Percentiles rank a stretch among this genome's conserved stretches.
Evolutionary conservation across 208 protist species (phyloP).

Genomic region (Trypanosoma conorhini): DNA sequence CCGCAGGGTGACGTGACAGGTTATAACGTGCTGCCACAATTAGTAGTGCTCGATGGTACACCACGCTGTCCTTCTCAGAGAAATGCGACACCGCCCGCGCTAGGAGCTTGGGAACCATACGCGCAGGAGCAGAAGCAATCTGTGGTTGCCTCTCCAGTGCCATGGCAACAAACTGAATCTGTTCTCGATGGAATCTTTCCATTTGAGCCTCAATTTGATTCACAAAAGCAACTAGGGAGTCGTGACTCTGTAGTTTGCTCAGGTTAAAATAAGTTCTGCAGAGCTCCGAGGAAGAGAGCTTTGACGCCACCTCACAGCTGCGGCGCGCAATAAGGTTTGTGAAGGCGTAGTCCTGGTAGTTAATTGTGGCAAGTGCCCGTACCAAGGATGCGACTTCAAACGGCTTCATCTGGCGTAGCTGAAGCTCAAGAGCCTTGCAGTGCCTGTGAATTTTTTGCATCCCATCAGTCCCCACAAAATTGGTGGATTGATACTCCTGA

Average conservation of each 20-base stretch:
- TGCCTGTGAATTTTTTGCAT: slow-evolving; percentile 39
- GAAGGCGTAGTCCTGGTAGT: slow-evolving; percentile 76
- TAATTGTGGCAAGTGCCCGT: slow-evolving; percentile 49
- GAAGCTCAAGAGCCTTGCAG: slow-evolving; percentile 45
- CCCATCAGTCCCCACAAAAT: slow-evolving; percentile 31
- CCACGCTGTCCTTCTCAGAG: slow-evolving; percentile 29
- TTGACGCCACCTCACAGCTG: slow-evolving; percentile 68
- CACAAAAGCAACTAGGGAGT: slow-evolving; percentile 77
- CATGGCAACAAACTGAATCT: slow-evolving; percentile 57
- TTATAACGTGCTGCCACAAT: slow-evolving; percentile 66
- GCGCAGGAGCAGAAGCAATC: slow-evolving; percentile 53
- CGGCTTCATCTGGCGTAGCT: slow-evolving; percentile 55
- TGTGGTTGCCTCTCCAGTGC: slow-evolving; percentile 67
- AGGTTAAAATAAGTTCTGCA: slow-evolving; percentile 80
- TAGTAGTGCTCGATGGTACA: slow-evolving; percentile 71
- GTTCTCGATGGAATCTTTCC: slow-evolving; percentile 39
- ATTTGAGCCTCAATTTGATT: slow-evolving; percentile 54
- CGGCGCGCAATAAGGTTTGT: slow-evolving; percentile 65
- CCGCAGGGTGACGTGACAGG: slow-evolving; percentile 28
- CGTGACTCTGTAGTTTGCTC: slow-evolving; percentile 64
- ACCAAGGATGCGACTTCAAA: slow-evolving; percentile 49
- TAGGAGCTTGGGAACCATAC: slow-evolving; percentile 48
- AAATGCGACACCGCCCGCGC: slow-evolving; percentile 39
- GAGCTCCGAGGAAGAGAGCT: slow-evolving; percentile 42
- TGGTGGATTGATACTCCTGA: slow-evolving; percentile 23